Evolutionary conservation across 2,329 filamentous ascomycete species (phyloP).

Genomic region (Aureobasidium sp.): DNA sequence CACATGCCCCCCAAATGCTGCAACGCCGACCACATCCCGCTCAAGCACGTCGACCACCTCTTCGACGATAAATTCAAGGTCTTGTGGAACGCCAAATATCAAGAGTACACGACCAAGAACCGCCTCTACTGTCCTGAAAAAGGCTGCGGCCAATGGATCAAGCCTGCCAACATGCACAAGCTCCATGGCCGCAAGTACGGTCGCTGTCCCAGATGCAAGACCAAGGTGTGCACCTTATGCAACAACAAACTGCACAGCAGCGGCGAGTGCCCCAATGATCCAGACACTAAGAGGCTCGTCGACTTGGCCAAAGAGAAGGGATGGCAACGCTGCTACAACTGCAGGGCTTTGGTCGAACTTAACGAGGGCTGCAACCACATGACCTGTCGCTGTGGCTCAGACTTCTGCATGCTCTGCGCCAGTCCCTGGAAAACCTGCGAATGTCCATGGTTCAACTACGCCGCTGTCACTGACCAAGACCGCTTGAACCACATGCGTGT

Average conservation of each 20-base stretch:
- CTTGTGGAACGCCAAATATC: slow-evolving; percentile 71
- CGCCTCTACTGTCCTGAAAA: slow-evolving; percentile 68
- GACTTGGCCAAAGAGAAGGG: slow-evolving; percentile 58
- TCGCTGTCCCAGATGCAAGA: slow-evolving; percentile 62
- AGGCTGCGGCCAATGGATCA: slow-evolving; percentile 73
- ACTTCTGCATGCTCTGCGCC: slow-evolving; percentile 85
- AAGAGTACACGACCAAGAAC: slow-evolving; percentile 65
- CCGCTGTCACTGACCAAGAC: slow-evolving; percentile 42
- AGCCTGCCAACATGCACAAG: slow-evolving; percentile 57
- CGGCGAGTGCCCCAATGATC: slow-evolving; percentile 62
- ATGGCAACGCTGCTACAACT: slow-evolving; percentile 70
- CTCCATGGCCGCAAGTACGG: slow-evolving; percentile 55
- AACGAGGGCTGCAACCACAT: slow-evolving; percentile 84
- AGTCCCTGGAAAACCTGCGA: slow-evolving; percentile 74
- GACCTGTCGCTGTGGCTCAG: slow-evolving; percentile 72
- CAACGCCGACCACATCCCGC: slow-evolving; percentile 60
- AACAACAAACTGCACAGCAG: slow-evolving; percentile 65
- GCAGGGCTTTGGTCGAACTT: slow-evolving; percentile 65
- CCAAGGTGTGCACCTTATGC: slow-evolving; percentile 66
- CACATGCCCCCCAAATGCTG: slow-evolving; percentile 85
- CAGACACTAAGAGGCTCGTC: slow-evolving; percentile 56
- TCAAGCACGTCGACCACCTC: slow-evolving; percentile 66
- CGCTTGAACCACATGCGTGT: slow-evolving; percentile 46
- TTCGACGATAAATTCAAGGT: slow-evolving; percentile 69
- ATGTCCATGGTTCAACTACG: slow-evolving; percentile 71